Percentiles rank a stretch among this genome's conserved stretches.
Conservation (phyloP, 192 early-diverging fungal species). For the Mortierella antarctica region DNA sequence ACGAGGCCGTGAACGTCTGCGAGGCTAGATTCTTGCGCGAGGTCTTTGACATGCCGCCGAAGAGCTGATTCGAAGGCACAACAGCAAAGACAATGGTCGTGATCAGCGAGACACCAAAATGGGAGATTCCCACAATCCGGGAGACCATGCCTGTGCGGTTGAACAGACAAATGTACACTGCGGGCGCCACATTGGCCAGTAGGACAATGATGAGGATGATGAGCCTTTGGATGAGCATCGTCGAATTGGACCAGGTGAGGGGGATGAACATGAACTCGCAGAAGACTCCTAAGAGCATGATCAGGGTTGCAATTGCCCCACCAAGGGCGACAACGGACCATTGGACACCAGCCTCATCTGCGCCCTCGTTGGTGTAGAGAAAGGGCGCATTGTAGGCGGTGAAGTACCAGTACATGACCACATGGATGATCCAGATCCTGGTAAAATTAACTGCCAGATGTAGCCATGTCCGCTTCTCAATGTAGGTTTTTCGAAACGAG, state of each 20-base stretch:
- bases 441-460: conserved; percentile 87
- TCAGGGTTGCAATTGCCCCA: conserved; percentile 74
- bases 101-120: conserved; percentile 74
- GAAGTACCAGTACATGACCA: conserved; percentile 83
- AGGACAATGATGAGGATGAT: conserved; percentile 69
- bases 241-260: conserved; percentile 65
- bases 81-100: conserved; percentile 75
- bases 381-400: conserved; percentile 77
- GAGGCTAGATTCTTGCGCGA: conserved; percentile 55
- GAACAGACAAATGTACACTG: conserved; percentile 67
- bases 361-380: conserved; percentile 66
- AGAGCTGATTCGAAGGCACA: conserved; percentile 73
- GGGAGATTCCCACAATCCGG: conserved; percentile 70
- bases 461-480: conserved; percentile 85
- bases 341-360: conserved; percentile 58
- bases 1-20: conserved; percentile 79
- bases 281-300: conserved; percentile 72
- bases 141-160: conserved; percentile 57
- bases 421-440: conserved; percentile 88
- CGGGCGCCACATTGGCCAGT: conserved; percentile 71
- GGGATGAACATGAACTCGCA: conserved; percentile 81
- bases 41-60: conserved; percentile 37
- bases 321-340: conserved; percentile 77
- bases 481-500: conserved; percentile 83
- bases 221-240: conserved; percentile 60